Evolutionary conservation across 2,329 filamentous ascomycete species (phyloP).

Genomic region (Graphilbum ipis-grandicollis): DNA sequence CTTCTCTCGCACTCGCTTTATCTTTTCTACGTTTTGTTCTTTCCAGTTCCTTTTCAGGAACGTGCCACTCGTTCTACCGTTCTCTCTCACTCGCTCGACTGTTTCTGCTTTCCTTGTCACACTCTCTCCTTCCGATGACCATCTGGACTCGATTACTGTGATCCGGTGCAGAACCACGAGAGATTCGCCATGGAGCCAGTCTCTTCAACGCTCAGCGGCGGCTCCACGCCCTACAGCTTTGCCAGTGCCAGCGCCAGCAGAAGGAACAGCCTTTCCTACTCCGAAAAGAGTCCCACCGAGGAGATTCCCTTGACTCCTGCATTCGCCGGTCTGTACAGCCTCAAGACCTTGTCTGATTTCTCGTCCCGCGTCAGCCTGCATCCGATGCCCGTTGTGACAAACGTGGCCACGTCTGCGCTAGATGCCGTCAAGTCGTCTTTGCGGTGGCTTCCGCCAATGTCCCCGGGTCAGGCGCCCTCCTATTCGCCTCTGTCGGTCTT

Average conservation of each 20-base stretch:
- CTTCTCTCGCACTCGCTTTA: no score
- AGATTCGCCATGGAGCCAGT: constrained; percentile 6
- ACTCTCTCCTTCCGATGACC: no score
- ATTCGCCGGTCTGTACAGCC: constrained; percentile 5
- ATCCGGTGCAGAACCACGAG: no score
- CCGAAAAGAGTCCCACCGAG: constrained; percentile 5
- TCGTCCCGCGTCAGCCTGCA: constrained; percentile 5
- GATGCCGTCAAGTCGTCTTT: constrained; percentile 6
- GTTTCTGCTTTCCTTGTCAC: no score
- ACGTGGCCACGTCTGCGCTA: constrained; percentile 6
- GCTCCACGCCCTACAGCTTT: constrained; percentile 3
- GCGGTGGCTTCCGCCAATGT: constrained; percentile 5
- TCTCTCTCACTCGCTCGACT: not conserved
- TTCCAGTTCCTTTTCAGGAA: not conserved
- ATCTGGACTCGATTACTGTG: no score
- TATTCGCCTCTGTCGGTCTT: constrained; percentile 4
- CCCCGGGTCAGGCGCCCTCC: constrained; percentile 4
- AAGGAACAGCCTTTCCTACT: constrained; percentile 8
- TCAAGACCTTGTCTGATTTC: not conserved
- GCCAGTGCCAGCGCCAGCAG: constrained; percentile 6
- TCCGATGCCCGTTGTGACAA: constrained; percentile 8
- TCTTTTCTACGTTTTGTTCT: not conserved
- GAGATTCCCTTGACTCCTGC: constrained; percentile 2
- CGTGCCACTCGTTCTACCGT: not conserved
- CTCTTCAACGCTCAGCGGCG: constrained; percentile 3